phyloP scores from a whole-genome alignment of 2,329 filamentous ascomycete species.

The Fusarium heterosporum region DNA sequence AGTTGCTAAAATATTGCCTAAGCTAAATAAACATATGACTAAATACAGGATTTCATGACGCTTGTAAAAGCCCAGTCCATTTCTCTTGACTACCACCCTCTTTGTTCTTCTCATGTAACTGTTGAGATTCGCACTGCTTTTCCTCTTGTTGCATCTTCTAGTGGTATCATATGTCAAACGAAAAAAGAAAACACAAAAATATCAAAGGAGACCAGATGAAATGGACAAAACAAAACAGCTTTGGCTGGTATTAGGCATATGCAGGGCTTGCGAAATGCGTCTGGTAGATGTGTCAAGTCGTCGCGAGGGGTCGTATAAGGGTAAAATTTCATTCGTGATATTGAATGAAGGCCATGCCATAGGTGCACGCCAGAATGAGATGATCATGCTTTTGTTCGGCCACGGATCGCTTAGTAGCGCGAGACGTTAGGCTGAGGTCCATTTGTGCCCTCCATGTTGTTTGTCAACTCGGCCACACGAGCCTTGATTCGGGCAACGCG shows the following conservation, averaged over 20 bases:
- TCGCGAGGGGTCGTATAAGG: constrained; percentile 30
- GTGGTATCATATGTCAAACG: constrained; percentile 49
- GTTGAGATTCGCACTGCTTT: constrained; percentile 39
- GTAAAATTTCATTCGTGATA: constrained; percentile 16
- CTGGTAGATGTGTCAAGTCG: constrained; percentile 39
- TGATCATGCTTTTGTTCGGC: neutral
- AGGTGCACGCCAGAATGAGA: constrained; percentile 6
- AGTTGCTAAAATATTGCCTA: constrained; percentile 15
- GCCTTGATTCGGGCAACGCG: constrained; percentile 98
- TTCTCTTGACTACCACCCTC: constrained; percentile 20
- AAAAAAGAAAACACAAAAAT: constrained; percentile 30
- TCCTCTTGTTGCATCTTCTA: constrained; percentile 46
- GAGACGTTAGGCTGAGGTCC: constrained; percentile 49
- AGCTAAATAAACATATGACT: constrained; percentile 31
- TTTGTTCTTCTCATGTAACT: constrained; percentile 28
- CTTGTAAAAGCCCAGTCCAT: constrained; percentile 13
- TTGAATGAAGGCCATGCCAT: constrained; percentile 22
- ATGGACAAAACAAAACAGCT: constrained; percentile 42
- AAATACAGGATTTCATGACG: constrained; percentile 37
- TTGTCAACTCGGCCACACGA: constrained; percentile 92
- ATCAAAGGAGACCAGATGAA: constrained; percentile 34
- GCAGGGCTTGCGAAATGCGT: constrained; percentile 38
- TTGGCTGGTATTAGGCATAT: constrained; percentile 45
- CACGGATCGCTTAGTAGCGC: constrained; percentile 32
- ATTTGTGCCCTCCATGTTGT: constrained; percentile 75